These are phyloP conservation scores for Tylopilus sp. DNA, from an alignment of 768 basidiomycete genomes.

Conservation along the genomic window DNA sequence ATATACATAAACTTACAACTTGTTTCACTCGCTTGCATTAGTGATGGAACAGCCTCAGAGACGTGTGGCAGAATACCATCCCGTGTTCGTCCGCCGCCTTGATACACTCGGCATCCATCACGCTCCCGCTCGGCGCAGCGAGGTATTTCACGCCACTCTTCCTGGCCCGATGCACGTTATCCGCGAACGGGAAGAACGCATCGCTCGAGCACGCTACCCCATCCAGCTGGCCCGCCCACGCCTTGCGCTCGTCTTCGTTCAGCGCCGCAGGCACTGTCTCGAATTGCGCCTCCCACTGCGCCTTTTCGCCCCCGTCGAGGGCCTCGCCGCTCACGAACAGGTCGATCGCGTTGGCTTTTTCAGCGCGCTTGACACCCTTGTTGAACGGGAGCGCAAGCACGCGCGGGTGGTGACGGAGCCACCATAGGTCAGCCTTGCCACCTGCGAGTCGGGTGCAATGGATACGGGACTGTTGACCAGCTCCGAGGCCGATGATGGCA, in stretches of 20 bases:
- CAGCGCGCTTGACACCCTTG: conserved; percentile 94
- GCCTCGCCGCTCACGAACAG: conserved; percentile 89
- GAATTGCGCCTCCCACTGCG: conserved; percentile 89
- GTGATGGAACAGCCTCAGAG: conserved; percentile 87
- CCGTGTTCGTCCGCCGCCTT: conserved; percentile 92
- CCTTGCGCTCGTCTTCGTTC: conserved; percentile 63
- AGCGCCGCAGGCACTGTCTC: conserved; percentile 66
- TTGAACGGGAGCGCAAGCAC: conserved; percentile 94
- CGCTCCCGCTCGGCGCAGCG: conserved; percentile 88
- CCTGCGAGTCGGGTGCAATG: conserved; percentile 99
- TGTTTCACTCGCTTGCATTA: conserved; percentile 27
- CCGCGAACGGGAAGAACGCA: conserved; percentile 99
- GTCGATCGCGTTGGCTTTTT: conserved; percentile 98
- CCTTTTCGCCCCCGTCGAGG: conserved; percentile 84
- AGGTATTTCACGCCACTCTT: conserved; percentile 92
- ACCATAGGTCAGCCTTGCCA: conserved; percentile 98
- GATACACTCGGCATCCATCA: conserved; percentile 97
- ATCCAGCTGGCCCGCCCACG: conserved; percentile 71
- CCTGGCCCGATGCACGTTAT: conserved; percentile 91
- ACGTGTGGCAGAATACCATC: conserved; percentile 90
- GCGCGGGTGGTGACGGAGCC: conserved; percentile 94
- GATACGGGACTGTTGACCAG: conserved; percentile 97
- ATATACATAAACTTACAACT: conserved; percentile 3
- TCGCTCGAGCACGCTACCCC: conserved; percentile 93
- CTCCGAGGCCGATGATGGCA: conserved; percentile 91